These are phyloP conservation scores for Geotrichum europaeum DNA, from an alignment of 1,139 yeast species.

Conservation along the genomic window DNA sequence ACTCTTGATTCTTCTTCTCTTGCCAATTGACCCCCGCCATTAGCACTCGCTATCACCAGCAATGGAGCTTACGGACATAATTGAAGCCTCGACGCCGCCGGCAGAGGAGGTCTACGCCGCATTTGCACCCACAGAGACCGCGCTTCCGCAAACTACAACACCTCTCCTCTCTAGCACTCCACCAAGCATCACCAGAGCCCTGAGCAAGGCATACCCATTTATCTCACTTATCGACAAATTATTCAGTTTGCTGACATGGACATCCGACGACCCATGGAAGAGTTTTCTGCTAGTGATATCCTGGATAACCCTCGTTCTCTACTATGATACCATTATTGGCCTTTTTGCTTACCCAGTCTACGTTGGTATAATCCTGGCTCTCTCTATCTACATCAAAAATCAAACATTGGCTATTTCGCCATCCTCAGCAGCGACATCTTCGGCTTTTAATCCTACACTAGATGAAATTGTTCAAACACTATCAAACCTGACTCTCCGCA, in stretches of 20 bases:
- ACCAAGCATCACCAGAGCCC: constrained; percentile 79
- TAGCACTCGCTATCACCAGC: background rate
- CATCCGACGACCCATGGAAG: constrained; percentile 77
- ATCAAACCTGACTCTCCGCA: constrained; percentile 66
- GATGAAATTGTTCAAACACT: constrained; percentile 85
- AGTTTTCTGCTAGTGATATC: constrained; percentile 56
- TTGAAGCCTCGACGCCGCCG: constrained; percentile 16
- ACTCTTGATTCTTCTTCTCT: background rate
- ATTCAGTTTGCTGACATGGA: constrained; percentile 81
- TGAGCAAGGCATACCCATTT: constrained; percentile 79
- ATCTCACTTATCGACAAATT: constrained; percentile 63
- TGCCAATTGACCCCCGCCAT: background rate
- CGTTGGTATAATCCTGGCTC: constrained; percentile 17
- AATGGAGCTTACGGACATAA: constrained; percentile 3
- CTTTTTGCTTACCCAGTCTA: constrained; percentile 59
- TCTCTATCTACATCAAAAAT: background rate
- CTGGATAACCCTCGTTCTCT: constrained; percentile 56
- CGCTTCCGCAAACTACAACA: constrained; percentile 35
- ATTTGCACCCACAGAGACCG: constrained; percentile 31
- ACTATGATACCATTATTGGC: constrained; percentile 68
- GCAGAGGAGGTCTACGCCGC: constrained; percentile 25
- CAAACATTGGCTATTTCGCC: background rate
- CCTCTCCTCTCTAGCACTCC: constrained; percentile 56
- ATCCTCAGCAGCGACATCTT: background rate
- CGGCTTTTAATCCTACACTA: constrained; percentile 55